Base-by-base conservation (phyloP, 768 basidiomycete genomes). In the Kwoniella mangroviensis region DNA sequence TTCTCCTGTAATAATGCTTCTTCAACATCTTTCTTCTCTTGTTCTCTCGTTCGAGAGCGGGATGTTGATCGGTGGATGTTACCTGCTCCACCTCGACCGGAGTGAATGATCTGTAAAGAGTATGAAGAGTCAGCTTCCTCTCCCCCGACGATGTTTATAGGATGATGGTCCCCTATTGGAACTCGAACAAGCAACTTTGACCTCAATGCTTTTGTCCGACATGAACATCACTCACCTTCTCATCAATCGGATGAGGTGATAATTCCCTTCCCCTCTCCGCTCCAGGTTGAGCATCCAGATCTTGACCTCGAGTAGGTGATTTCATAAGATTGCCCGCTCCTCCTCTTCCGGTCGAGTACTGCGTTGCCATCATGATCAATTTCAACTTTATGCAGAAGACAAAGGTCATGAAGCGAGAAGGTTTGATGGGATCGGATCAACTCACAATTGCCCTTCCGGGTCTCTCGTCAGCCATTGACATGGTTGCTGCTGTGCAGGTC, bases 71-170 rank as follows among this genome's bases (percentile, higher is more conserved):
- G 42, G 19, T 63, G 68, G 61, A 94, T 89, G 86, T 95, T 95
- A 10, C 93, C 93, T 9, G 87, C 87, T 17, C 93, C 93, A 28
- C 93, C 93, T 61, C 92, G 88, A 12, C 93, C 93, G 53, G 83
- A 79, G 73, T 84, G 84, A 45, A 79, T 83, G 19, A 84, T 68
- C 80, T 81, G 53, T 22, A 21, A 26, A 17, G 12, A 15, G 6
- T 17, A 15, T 22, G 61, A n/a, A n/a, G n/a, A n/a, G n/a, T n/a
- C n/a, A n/a, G n/a, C n/a, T n/a, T n/a, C n/a, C n/a, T n/a, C n/a
- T n/a, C n/a, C n/a, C n/a, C n/a, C n/a, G n/a, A n/a, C n/a, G n/a
- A n/a, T n/a, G n/a, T n/a, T n/a, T n/a, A n/a, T n/a, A n/a, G n/a
- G n/a, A n/a, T n/a, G n/a, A n/a, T n/a, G n/a, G n/a, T n/a, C n/a